Evolutionary conservation across 768 basidiomycete species (phyloP).

Genomic region (Trametopsis cervina): DNA sequence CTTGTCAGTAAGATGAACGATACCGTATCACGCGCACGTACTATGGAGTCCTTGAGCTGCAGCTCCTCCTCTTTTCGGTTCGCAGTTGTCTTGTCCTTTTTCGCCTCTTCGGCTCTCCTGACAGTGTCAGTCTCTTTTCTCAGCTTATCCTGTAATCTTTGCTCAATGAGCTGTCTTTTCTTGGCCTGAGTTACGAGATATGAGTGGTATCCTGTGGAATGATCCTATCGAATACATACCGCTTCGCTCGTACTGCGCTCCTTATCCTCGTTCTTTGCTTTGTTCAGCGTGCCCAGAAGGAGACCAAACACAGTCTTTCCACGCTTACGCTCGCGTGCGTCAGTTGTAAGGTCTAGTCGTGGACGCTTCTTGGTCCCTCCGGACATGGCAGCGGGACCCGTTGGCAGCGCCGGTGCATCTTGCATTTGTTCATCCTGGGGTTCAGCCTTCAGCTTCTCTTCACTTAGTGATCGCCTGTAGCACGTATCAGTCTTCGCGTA

Average conservation of each 20-base stretch:
- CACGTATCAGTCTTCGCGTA: not conserved
- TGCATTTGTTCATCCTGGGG: conserved; percentile 23
- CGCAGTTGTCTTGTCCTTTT: conserved; percentile 71
- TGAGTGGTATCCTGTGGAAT: too few relatives aligned
- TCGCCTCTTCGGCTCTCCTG: conserved; percentile 78
- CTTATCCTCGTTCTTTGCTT: conserved; percentile 83
- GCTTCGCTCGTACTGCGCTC: conserved; percentile 82
- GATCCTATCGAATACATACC: conserved; percentile 37
- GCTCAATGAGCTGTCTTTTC: conserved; percentile 77
- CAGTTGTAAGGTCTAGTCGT: conserved; percentile 58
- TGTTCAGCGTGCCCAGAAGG: conserved; percentile 75
- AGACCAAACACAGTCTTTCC: conserved; percentile 87
- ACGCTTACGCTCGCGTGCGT: conserved; percentile 63
- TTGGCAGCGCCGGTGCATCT: conserved; percentile 29
- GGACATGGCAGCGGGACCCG: conserved; percentile 40
- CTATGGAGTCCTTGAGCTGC: conserved; percentile 75
- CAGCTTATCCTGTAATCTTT: conserved; percentile 79
- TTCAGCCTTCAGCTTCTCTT: conserved; percentile 7
- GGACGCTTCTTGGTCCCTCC: conserved; percentile 51
- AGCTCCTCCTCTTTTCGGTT: conserved; percentile 80
- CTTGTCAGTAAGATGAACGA: not conserved
- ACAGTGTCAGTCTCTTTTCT: conserved; percentile 83
- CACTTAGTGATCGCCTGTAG: conserved; percentile 1
- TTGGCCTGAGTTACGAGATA: conserved; percentile 47
- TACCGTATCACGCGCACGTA: conserved; percentile 31